Evolutionary conservation across 2,329 filamentous ascomycete species (phyloP).

Genomic region (Berkeleyomyces basicola): DNA sequence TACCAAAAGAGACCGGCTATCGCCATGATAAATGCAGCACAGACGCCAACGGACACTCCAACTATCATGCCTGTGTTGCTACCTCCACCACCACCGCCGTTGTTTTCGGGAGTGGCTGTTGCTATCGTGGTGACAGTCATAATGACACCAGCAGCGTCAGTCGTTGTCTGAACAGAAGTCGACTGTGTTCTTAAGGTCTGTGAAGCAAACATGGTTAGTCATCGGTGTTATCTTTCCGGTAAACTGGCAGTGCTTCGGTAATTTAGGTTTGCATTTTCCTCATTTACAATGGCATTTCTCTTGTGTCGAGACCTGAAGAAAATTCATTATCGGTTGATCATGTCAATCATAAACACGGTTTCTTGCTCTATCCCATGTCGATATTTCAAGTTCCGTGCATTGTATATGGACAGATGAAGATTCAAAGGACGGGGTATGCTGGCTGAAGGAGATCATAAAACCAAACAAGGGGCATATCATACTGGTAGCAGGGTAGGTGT

Average conservation of each 20-base stretch:
- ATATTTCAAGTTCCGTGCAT: too few species aligned
- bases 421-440: not conserved
- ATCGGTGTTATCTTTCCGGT: conserved; percentile 7
- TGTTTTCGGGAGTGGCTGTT: conserved; percentile 19
- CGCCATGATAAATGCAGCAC: conserved; percentile 24
- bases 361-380: too few species aligned
- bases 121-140: conserved; percentile 39
- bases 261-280: not conserved
- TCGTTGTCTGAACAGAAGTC: conserved; percentile 35
- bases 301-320: not conserved
- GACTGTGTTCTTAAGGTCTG: conserved; percentile 21
- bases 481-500: conserved; percentile 15
- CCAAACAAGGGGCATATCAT: not conserved
- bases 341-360: too few species aligned
- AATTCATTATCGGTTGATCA: not conserved
- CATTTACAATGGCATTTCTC: not conserved
- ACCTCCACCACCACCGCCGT: conserved; percentile 16
- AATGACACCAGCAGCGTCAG: conserved; percentile 31
- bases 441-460: not conserved
- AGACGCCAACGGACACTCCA: conserved; percentile 36
- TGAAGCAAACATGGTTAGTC: conserved; percentile 4
- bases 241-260: not conserved
- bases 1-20: conserved; percentile 23
- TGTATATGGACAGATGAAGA: not conserved
- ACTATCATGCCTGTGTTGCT: conserved; percentile 33